These are phyloP conservation scores for Lasiosphaeria ovina DNA, from an alignment of 495 filamentous ascomycete species.

Conservation along the genomic window DNA sequence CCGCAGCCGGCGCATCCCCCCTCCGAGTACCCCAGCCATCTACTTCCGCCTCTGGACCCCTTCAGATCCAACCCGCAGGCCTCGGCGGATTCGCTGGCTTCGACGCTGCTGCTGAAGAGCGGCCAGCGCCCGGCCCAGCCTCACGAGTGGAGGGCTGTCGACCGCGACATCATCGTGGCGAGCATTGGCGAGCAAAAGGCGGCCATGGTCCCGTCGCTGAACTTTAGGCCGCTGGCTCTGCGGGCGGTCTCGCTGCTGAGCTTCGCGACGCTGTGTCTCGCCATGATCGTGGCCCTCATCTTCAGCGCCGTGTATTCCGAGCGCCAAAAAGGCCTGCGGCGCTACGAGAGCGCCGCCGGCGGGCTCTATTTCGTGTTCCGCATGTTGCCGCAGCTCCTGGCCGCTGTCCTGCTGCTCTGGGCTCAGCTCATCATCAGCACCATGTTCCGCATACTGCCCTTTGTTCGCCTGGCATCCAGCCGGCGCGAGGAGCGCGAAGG, in stretches of 20 bases:
- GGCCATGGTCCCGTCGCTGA: slow-evolving; percentile 46
- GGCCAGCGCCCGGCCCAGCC: slow-evolving; percentile 23
- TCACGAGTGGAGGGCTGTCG: slow-evolving; percentile 30
- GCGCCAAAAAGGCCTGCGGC: slow-evolving; percentile 59
- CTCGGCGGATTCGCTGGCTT: slow-evolving; percentile 33
- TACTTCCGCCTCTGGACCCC: slow-evolving; percentile 3
- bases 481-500: slow-evolving; percentile 45
- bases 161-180: slow-evolving; percentile 19
- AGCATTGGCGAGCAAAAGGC: slow-evolving; percentile 15
- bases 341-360: slow-evolving; percentile 63
- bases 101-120: slow-evolving; percentile 25
- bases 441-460: slow-evolving; percentile 74
- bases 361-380: slow-evolving; percentile 81
- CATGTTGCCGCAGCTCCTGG: slow-evolving; percentile 78
- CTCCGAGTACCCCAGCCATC: background rate
- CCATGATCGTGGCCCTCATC: slow-evolving; percentile 69
- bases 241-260: slow-evolving; percentile 58
- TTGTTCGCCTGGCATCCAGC: slow-evolving; percentile 68
- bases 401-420: slow-evolving; percentile 68
- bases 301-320: slow-evolving; percentile 73
- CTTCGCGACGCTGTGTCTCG: slow-evolving; percentile 58
- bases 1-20: slow-evolving; percentile 9
- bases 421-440: slow-evolving; percentile 70
- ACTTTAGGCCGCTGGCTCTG: slow-evolving; percentile 65
- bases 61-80: slow-evolving; percentile 12